These are phyloP conservation scores for Bipolaris zeicola DNA, from an alignment of 2,329 filamentous ascomycete genomes.

Conservation along the genomic window DNA sequence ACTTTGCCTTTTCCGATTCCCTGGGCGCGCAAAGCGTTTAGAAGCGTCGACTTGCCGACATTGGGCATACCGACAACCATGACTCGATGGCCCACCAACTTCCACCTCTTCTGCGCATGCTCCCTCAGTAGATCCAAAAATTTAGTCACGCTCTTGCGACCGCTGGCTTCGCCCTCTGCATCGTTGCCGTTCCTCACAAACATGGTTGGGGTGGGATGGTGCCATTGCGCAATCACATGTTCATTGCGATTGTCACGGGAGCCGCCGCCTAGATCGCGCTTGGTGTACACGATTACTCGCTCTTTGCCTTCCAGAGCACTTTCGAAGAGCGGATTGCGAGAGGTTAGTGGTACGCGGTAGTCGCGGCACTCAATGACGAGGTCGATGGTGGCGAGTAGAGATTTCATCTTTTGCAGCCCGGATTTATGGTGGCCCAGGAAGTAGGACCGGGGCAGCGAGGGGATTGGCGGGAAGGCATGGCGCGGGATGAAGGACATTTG, in stretches of 20 bases:
- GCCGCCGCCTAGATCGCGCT: constrained; percentile 64
- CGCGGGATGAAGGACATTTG: constrained; percentile 69
- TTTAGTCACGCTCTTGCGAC: constrained; percentile 31
- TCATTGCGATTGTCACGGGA: constrained; percentile 50
- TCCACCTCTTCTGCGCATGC: constrained; percentile 58
- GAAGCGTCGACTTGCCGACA: constrained; percentile 91
- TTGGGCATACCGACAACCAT: constrained; percentile 98
- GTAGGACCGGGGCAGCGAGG: constrained; percentile 83
- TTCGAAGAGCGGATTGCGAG: constrained; percentile 89
- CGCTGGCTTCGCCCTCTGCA: constrained; percentile 32
- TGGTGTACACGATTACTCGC: constrained; percentile 88
- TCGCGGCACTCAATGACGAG: constrained; percentile 95
- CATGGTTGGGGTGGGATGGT: constrained; percentile 57
- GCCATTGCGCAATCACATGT: constrained; percentile 60
- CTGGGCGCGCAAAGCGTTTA: constrained; percentile 78
- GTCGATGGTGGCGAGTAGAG: constrained; percentile 77
- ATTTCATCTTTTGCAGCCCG: constrained; percentile 81
- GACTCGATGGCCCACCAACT: constrained; percentile 79
- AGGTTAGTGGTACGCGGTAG: constrained; percentile 86
- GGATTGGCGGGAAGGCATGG: constrained; percentile 71
- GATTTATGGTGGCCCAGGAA: constrained; percentile 91
- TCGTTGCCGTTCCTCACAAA: constrained; percentile 55
- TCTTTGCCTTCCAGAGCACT: constrained; percentile 72
- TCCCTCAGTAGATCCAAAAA: constrained; percentile 59
- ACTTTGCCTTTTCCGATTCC: constrained; percentile 73